Percentiles rank a stretch among this genome's conserved stretches.
Conservation (phyloP, 2,329 filamentous ascomycete species). For the Coniosporium tulheliwenetii region DNA sequence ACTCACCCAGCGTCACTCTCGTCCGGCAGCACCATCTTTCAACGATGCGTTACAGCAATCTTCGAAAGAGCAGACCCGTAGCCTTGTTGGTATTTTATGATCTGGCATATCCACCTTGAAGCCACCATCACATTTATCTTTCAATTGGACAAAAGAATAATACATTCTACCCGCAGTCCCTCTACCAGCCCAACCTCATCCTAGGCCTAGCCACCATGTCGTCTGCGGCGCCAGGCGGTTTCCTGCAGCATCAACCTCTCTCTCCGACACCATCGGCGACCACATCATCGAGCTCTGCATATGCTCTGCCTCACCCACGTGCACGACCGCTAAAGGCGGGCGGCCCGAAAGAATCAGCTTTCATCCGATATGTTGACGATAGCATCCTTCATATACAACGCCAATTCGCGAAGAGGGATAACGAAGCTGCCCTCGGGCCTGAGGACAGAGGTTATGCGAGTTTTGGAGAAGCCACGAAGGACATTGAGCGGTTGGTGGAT, state of each 20-base stretch:
- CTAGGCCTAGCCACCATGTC: not conserved
- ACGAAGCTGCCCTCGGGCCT: constrained; percentile 8
- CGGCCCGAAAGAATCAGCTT: constrained; percentile 40
- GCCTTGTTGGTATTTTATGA: too few relatives aligned
- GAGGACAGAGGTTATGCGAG: constrained; percentile 36
- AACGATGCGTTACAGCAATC: too few relatives aligned
- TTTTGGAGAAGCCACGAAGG: constrained; percentile 55
- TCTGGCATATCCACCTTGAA: too few relatives aligned
- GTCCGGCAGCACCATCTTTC: too few relatives aligned
- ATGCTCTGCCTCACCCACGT: constrained; percentile 36
- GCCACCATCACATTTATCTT: too few relatives aligned
- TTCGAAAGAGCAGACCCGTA: too few relatives aligned
- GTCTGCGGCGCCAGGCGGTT: constrained; percentile 18
- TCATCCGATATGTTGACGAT: constrained; percentile 42
- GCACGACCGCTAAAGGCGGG: constrained; percentile 37
- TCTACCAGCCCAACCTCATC: too few relatives aligned
- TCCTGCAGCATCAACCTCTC: constrained; percentile 19
- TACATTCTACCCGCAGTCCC: too few relatives aligned
- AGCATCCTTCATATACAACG: constrained; percentile 34
- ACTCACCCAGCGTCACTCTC: too few relatives aligned
- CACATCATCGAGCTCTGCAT: constrained; percentile 21
- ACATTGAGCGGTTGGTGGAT: constrained; percentile 61
- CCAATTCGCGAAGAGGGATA: constrained; percentile 36
- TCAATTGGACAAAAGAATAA: too few relatives aligned
- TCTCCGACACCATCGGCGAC: constrained; percentile 34